Evolutionary conservation across 192 early-diverging fungal species (phyloP), one percentile per base, ranked within the genome.

Genomic region (Coemansia sp.): DNA sequence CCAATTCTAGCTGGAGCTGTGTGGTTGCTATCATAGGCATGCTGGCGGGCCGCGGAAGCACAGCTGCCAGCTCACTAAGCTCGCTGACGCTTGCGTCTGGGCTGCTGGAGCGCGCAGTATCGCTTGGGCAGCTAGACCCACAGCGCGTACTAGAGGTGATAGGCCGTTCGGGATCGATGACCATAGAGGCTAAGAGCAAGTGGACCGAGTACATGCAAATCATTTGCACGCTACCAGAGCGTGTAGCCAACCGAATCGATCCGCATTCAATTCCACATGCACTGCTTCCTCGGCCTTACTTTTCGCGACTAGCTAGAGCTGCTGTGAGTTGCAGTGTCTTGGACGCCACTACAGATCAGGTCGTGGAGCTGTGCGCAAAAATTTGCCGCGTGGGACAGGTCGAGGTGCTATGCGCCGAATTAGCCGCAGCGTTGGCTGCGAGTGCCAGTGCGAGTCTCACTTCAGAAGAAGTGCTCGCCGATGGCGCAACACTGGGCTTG

Each of bases 311-410:
- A 14, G 68, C 78, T 15, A 46, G 27, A 4, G 38, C 40, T 2
- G 64, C 74, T 0, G 67, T 70, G 39, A 24, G 27, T 1, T 47
- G 60, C 37, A 27, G 59, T 35, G 37, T 19, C 5, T 17, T 43
- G 7, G 31, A 37, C 7, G 39, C 31, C 17, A 9, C 14, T 0
- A 19, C 37, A 2, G 67, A n/a, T 12, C 14, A 15, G n/a, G 27
- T 68, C 0, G 57, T 45, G 2, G 77, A 75, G 31, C 61, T 81
- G 59, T 75, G 73, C 59, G 25, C 57, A 22, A 81, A 81, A 40
- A 24, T 81, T 20, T 81, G 78, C 24, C 69, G 78, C 2, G 69
- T 74, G 10, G 78, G 78, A 0, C 78, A 81, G 53, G 36, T 31
- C 4, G 54, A 69, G 11, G 37, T 22, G 6, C 20, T 81, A 9